These are phyloP conservation scores for Diplotaxis tenuifolia DNA, from an alignment of 345 rosid species.

Conservation along the genomic window DNA sequence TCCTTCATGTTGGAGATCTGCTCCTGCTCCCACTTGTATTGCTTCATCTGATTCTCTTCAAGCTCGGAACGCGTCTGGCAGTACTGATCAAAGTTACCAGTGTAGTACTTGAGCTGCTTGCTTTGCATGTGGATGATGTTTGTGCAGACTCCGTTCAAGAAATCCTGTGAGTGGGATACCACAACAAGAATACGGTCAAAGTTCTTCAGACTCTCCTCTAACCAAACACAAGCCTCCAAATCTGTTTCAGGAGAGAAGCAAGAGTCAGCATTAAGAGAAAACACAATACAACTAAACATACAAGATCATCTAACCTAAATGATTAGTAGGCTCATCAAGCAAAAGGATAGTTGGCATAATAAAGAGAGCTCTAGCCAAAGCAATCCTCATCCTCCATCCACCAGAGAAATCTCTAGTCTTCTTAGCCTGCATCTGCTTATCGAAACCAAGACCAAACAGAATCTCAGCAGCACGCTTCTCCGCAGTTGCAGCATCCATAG, in stretches of 20 bases:
- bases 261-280: not conserved
- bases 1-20: conserved; percentile 97
- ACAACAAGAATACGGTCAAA: conserved; percentile 94
- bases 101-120: conserved; percentile 69
- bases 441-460: too few species aligned
- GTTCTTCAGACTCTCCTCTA: conserved; percentile 90
- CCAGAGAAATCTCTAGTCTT: too few species aligned
- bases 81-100: conserved; percentile 95
- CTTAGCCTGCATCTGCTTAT: too few species aligned
- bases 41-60: conserved; percentile 99
- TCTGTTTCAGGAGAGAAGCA: conserved; percentile 47
- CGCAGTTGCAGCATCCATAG: conserved; percentile 83
- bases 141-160: conserved; percentile 94
- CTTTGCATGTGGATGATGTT: conserved; percentile 98
- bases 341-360: too few species aligned
- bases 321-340: conserved; percentile 97
- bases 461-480: too few species aligned
- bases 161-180: conserved; percentile 96
- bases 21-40: conserved; percentile 99
- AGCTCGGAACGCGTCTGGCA: conserved; percentile 90
- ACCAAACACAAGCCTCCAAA: conserved; percentile 98
- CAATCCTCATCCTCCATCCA: conserved; percentile 99
- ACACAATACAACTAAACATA: not conserved
- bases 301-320: conserved; percentile 54
- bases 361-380: too few species aligned